These are phyloP conservation scores for Aspergillus panamensis DNA, from an alignment of 495 filamentous ascomycete species.

Conservation along the genomic window DNA sequence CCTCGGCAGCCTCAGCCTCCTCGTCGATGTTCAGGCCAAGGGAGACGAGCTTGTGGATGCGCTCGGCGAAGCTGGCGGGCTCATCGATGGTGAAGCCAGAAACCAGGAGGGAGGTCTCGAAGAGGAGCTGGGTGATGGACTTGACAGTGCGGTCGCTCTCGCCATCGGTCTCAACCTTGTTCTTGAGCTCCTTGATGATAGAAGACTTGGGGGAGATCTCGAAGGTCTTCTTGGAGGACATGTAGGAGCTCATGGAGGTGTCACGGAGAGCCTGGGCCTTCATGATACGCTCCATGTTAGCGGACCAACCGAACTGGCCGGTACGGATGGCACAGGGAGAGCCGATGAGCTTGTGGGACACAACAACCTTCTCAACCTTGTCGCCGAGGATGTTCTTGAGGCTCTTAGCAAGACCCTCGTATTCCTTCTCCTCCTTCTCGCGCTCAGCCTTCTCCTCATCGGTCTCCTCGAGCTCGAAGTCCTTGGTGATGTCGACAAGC, in stretches of 20 bases:
- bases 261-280: conserved; percentile 99
- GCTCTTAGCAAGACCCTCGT: conserved; percentile 84
- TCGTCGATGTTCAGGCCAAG: conserved; percentile 96
- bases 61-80: conserved; percentile 94
- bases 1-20: conserved; percentile 69
- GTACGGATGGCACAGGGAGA: conserved; percentile 98
- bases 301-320: conserved; percentile 99
- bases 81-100: conserved; percentile 99
- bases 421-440: conserved; percentile 97
- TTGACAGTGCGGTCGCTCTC: conserved; percentile 98
- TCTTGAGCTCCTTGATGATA: conserved; percentile 98
- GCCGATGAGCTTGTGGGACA: conserved; percentile 95
- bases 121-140: conserved; percentile 94
- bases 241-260: conserved; percentile 99
- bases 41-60: conserved; percentile 97
- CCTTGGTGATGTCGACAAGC: conserved; percentile 99
- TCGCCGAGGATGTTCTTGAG: conserved; percentile 99
- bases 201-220: conserved; percentile 98
- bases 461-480: conserved; percentile 99
- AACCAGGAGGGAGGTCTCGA: conserved; percentile 96
- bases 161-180: conserved; percentile 94
- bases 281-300: conserved; percentile 99
- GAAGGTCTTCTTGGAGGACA: conserved; percentile 99
- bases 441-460: conserved; percentile 98
- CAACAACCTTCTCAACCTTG: conserved; percentile 99